Conservation (phyloP, 176 grass and related monocot species). For the Areca catechu region DNA sequence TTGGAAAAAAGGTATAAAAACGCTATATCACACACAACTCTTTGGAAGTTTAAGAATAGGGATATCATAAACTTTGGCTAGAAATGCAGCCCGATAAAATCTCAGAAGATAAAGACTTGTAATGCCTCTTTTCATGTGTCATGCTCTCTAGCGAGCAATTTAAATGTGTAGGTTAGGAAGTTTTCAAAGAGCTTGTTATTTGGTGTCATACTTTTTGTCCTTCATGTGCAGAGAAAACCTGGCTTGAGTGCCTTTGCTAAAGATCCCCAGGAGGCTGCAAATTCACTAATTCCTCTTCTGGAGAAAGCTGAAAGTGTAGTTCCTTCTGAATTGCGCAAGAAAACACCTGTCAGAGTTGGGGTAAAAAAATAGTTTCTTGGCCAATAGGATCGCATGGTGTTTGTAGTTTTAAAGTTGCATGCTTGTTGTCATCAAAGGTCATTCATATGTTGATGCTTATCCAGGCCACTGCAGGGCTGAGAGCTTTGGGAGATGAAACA, state of each 20-base stretch:
- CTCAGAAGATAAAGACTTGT: too few relatives aligned
- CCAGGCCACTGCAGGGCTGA: conserved; percentile 93
- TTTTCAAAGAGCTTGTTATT: too few relatives aligned
- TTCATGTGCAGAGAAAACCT: conserved; percentile 55
- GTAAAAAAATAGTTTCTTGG: conserved; percentile 34
- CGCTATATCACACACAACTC: too few relatives aligned
- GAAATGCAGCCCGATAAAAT: too few relatives aligned
- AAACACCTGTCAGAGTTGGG: conserved; percentile 94
- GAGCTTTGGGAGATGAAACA: conserved; percentile 69
- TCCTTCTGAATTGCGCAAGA: conserved; percentile 47
- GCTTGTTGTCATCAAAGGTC: conserved; percentile 1
- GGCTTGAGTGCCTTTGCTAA: conserved; percentile 70
- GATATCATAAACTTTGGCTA: too few relatives aligned
- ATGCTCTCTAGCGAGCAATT: too few relatives aligned
- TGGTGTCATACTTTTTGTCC: conserved; percentile 5
- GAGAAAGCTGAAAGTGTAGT: conserved; percentile 71
- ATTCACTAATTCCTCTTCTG: conserved; percentile 79
- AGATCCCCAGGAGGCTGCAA: conserved; percentile 76
- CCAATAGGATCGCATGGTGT: conserved; percentile 4
- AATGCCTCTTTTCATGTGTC: too few relatives aligned
- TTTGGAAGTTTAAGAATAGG: too few relatives aligned
- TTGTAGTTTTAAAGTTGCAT: conserved; percentile 6
- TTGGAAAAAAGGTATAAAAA: too few relatives aligned
- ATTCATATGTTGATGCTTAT: conserved; percentile 21
- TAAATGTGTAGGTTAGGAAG: too few relatives aligned